Conservation (phyloP, 2,329 filamentous ascomycete species). For the Xylaria polymorpha region DNA sequence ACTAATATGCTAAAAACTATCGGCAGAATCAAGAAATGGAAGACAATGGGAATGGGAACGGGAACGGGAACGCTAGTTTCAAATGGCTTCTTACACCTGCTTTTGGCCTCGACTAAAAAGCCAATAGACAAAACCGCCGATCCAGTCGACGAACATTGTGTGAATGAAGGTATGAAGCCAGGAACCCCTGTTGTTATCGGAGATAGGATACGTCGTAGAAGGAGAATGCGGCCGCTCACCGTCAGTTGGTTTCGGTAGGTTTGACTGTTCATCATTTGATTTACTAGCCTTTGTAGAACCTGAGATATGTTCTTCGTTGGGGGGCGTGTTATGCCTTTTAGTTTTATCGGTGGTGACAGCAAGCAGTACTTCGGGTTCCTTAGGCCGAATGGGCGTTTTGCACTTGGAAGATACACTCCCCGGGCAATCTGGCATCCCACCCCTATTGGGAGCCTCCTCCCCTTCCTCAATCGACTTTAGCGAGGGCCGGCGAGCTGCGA, state of each 20-base stretch:
- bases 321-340: not conserved
- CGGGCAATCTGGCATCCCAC: slow-evolving; percentile 31
- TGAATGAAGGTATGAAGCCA: slow-evolving; percentile 53
- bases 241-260: slow-evolving; percentile 36
- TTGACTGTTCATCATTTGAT: slow-evolving; percentile 26
- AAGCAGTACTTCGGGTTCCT: slow-evolving; percentile 8
- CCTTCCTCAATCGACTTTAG: slow-evolving; percentile 45
- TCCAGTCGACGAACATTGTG: slow-evolving; percentile 54
- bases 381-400: not conserved
- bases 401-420: slow-evolving; percentile 17
- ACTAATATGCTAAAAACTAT: not conserved
- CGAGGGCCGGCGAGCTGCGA: slow-evolving; percentile 34
- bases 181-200: slow-evolving; percentile 20
- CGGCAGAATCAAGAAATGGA: not conserved
- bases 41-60: not conserved
- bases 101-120: slow-evolving; percentile 47
- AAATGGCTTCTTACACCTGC: slow-evolving; percentile 47
- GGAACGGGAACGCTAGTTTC: not conserved
- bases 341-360: not conserved
- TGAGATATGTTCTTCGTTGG: slow-evolving; percentile 20
- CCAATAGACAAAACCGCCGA: slow-evolving; percentile 52
- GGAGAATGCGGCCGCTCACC: slow-evolving; percentile 36
- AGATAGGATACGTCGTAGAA: slow-evolving; percentile 29
- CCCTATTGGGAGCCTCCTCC: slow-evolving; percentile 38
- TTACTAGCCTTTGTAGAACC: slow-evolving; percentile 29